phyloP scores from a whole-genome alignment of 352 stramenopile species.

The Globisporangium mamillatum region DNA sequence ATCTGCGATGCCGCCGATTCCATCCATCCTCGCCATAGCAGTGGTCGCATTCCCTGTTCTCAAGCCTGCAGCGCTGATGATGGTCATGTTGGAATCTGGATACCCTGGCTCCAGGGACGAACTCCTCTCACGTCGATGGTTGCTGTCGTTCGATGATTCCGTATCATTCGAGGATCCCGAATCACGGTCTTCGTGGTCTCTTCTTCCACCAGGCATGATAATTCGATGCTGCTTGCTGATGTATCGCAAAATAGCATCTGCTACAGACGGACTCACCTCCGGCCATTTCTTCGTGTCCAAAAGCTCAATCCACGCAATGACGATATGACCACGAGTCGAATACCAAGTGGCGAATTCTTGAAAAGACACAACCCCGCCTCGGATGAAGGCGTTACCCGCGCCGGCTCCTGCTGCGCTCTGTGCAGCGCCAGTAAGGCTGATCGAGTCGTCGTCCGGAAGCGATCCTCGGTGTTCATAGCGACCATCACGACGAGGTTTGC shows the following conservation, averaged over 20 bases:
- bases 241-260: constrained; percentile 75
- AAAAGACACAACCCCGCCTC: constrained; percentile 75
- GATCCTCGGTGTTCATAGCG: constrained; percentile 74
- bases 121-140: constrained; percentile 28
- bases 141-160: constrained; percentile 63
- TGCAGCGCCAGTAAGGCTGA: constrained; percentile 54
- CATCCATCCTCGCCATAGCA: constrained; percentile 49
- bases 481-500: constrained; percentile 25
- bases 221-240: constrained; percentile 69
- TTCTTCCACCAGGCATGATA: constrained; percentile 22
- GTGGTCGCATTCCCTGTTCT: constrained; percentile 33
- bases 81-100: constrained; percentile 32
- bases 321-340: constrained; percentile 69
- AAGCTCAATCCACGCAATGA: constrained; percentile 87
- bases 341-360: constrained; percentile 88
- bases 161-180: constrained; percentile 66
- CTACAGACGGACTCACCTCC: constrained; percentile 51
- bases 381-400: constrained; percentile 68
- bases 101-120: constrained; percentile 46
- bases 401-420: constrained; percentile 50
- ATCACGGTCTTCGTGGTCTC: constrained; percentile 30
- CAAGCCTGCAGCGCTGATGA: constrained; percentile 39
- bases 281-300: constrained; percentile 85
- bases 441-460: constrained; percentile 51
- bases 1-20: constrained; percentile 51